Evolutionary conservation across 805 yeast species (phyloP), one percentile per base, ranked within the genome.

Genomic region (Saitoella complicata): DNA sequence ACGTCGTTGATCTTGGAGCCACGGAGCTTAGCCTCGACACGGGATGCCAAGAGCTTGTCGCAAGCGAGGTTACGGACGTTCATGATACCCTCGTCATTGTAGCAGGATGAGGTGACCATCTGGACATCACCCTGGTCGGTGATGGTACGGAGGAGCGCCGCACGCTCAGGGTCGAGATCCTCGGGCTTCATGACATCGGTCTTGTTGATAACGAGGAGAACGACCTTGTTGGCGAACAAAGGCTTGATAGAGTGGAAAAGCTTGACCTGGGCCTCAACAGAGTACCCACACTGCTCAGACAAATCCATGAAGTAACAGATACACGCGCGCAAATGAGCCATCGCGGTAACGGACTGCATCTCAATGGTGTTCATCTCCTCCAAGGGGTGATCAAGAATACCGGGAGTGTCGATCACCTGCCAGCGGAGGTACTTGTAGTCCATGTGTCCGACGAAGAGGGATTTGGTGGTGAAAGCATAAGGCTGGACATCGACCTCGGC

Each of bases 401-500:
- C 99, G 33, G 99, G 98, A 36, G 98, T 91, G 66, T 91, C 99
- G 60, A 91, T 91, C 46, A 97, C 98, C 70, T 91, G 99, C 71
- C 91, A 91, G 59, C 99, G 74, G 59, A 91, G 70, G 65, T 91
- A 93, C 68, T 91, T 91, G 70, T 91, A 91, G 68, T 91, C 99
- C 62, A 91, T 91, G 68, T 91, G 99, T 54, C 99, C 99, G 47
- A 91, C 99, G 58, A 85, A 91, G 56, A 91, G 69, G 32, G 95
- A 83, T 69, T 91, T 91, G 49, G 99, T 91, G 54, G 99, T 91
- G 78, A 91, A 91, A 33, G 98, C 98, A 65, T 91, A 91, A 38
- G 99, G 99, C 66, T 91, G 98, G 49, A 91, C 98, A 61, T 91
- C 99, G 48, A 91, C 99, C 58, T 91, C 97, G 37, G 97, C 97